A percentile compares a stretch with the other conserved stretches of the same genome.
Conservation (phyloP, 257 asterid genomes). For the Jacaranda copaia region DNA sequence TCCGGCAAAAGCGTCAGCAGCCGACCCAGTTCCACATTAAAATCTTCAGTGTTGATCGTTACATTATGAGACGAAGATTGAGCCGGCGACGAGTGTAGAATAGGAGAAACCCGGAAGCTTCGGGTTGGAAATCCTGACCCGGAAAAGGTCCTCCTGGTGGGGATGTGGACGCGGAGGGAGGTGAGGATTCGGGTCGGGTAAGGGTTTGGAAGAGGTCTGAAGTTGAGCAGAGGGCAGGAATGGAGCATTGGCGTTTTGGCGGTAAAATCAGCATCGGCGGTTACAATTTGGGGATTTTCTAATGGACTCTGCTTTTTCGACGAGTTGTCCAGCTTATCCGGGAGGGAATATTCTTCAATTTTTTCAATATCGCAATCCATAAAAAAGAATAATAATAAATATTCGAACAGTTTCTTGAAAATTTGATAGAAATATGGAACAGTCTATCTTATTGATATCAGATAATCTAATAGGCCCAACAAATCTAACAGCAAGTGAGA, state of each 20-base stretch:
- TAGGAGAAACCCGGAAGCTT: slow-evolving; percentile 29
- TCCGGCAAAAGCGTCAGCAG: slow-evolving; percentile 77
- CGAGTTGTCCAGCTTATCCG: slow-evolving; percentile 30
- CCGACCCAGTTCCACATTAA: slow-evolving; percentile 71
- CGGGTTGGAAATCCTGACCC: slow-evolving; percentile 30
- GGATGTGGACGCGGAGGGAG: slow-evolving; percentile 17
- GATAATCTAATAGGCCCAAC: too few relatives aligned
- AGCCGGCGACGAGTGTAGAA: slow-evolving; percentile 27
- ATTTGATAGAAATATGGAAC: too few relatives aligned
- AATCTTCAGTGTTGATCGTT: slow-evolving; percentile 54
- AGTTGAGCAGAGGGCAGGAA: slow-evolving; percentile 38
- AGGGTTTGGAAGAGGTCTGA: slow-evolving; percentile 31
- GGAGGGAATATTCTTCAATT: too few relatives aligned
- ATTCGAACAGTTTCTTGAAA: too few relatives aligned
- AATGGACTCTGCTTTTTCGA: not conserved
- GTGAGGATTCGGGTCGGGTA: slow-evolving; percentile 21
- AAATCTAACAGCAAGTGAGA: too few relatives aligned
- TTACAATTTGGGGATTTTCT: slow-evolving; percentile 33
- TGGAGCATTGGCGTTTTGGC: slow-evolving; percentile 51
- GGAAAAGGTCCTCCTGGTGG: not conserved
- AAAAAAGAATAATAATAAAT: too few relatives aligned
- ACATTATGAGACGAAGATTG: slow-evolving; percentile 38
- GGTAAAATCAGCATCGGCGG: slow-evolving; percentile 44
- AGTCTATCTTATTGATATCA: too few relatives aligned
- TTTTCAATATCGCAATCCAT: too few relatives aligned